Conservation (phyloP, 306 rosid genomes). For the Elaeagnus macrophylla region DNA sequence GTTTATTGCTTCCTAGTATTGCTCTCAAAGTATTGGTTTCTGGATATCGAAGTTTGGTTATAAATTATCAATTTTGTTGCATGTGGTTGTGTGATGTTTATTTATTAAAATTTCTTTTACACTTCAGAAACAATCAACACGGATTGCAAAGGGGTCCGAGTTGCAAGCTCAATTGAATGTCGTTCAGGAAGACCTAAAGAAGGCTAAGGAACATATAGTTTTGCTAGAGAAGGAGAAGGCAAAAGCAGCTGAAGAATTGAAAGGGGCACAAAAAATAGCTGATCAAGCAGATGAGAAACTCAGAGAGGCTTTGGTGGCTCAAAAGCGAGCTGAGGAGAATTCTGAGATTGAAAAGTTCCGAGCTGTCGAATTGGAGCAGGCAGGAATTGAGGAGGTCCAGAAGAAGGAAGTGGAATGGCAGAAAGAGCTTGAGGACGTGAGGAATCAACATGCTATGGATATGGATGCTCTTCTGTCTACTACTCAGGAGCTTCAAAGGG, state of each 20-base stretch:
- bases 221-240: conserved; percentile 67
- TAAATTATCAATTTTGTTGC: conserved; percentile 10
- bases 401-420: conserved; percentile 85
- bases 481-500: conserved; percentile 75
- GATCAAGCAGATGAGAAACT: conserved; percentile 85
- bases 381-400: conserved; percentile 75
- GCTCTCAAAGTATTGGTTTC: neutral
- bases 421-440: conserved; percentile 72
- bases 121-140: conserved; percentile 59
- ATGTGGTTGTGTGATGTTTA: too few species aligned
- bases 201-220: conserved; percentile 68
- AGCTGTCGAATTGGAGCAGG: conserved; percentile 90
- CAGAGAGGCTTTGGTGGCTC: conserved; percentile 78
- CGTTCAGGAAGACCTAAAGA: conserved; percentile 83
- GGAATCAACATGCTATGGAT: conserved; percentile 80
- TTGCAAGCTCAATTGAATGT: conserved; percentile 52
- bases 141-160: conserved; percentile 57
- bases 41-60: conserved; percentile 13
- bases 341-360: conserved; percentile 96
- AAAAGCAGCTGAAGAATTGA: conserved; percentile 58
- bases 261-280: conserved; percentile 62
- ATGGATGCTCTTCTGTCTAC: conserved; percentile 66
- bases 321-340: conserved; percentile 73
- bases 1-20: neutral
- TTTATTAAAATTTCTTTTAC: too few species aligned